Conservation (phyloP, 768 basidiomycete genomes). For the Mrakia frigida region DNA sequence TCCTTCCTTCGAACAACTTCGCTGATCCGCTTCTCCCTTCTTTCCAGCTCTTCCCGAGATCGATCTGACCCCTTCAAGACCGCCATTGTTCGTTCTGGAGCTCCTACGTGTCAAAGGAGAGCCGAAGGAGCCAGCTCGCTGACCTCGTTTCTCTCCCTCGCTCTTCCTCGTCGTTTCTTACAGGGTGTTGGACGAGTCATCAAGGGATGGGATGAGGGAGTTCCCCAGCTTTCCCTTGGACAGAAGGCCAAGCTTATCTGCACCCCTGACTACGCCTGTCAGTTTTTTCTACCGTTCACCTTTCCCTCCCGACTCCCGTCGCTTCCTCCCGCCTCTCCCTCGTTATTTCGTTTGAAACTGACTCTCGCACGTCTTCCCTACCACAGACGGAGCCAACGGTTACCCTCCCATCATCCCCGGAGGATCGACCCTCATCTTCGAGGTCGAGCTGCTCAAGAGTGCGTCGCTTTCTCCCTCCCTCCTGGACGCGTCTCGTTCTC, state of each 20-base stretch:
- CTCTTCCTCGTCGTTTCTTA: background rate
- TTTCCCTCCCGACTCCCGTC: background rate
- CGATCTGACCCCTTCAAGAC: conserved; percentile 26
- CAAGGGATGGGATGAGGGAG: conserved; percentile 36
- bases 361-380: background rate
- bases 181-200: conserved; percentile 32
- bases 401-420: conserved; percentile 46
- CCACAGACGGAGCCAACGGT: conserved; percentile 35
- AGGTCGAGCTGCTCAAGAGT: conserved; percentile 36
- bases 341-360: background rate
- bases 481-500: background rate
- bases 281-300: background rate
- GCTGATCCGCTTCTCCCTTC: background rate
- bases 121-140: background rate
- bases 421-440: conserved; percentile 42
- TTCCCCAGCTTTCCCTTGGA: conserved; percentile 43
- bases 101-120: background rate
- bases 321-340: background rate
- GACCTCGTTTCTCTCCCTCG: background rate
- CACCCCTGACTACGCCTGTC: conserved; percentile 37
- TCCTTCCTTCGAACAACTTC: background rate
- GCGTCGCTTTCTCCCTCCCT: background rate
- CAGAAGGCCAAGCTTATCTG: conserved; percentile 45
- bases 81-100: conserved; percentile 12
- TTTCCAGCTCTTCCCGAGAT: conserved; percentile 27